Evolutionary conservation across 208 protist species (phyloP).

Genomic region (Crithidia acanthocephali): DNA sequence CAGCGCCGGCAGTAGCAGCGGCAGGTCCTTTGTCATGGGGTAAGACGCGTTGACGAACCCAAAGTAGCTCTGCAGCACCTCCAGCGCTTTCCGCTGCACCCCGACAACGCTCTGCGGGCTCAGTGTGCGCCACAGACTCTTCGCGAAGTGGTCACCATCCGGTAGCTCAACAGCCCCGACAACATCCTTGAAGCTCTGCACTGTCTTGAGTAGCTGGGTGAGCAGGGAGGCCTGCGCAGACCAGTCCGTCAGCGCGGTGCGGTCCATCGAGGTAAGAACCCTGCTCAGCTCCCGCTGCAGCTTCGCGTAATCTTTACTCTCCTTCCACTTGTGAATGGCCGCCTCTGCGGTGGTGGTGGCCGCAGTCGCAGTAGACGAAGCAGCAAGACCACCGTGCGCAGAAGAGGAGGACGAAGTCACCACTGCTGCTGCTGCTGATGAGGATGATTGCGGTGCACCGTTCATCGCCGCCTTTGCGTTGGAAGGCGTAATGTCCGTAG

Average conservation of each 20-base stretch:
- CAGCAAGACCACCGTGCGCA: neutral
- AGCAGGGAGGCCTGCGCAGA: conserved; percentile 27
- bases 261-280: conserved; percentile 23
- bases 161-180: conserved; percentile 39
- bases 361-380: neutral
- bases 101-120: conserved; percentile 58
- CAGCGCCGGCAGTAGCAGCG: conserved; percentile 18
- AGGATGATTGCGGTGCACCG: neutral
- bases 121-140: conserved; percentile 46
- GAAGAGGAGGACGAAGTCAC: neutral
- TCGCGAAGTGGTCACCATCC: conserved; percentile 43
- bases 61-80: conserved; percentile 45
- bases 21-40: conserved; percentile 30
- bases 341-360: conserved; percentile 1
- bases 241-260: conserved; percentile 28
- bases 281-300: conserved; percentile 19
- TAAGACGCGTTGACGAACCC: conserved; percentile 29
- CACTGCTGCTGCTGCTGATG: neutral
- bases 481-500: neutral
- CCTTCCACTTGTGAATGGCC: conserved; percentile 15
- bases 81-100: conserved; percentile 76
- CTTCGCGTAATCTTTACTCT: conserved; percentile 19
- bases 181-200: conserved; percentile 23
- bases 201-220: conserved; percentile 21
- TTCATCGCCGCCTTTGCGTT: neutral